Base-by-base conservation (phyloP, 192 early-diverging fungal genomes). In the Chytriomyces sp. region DNA sequence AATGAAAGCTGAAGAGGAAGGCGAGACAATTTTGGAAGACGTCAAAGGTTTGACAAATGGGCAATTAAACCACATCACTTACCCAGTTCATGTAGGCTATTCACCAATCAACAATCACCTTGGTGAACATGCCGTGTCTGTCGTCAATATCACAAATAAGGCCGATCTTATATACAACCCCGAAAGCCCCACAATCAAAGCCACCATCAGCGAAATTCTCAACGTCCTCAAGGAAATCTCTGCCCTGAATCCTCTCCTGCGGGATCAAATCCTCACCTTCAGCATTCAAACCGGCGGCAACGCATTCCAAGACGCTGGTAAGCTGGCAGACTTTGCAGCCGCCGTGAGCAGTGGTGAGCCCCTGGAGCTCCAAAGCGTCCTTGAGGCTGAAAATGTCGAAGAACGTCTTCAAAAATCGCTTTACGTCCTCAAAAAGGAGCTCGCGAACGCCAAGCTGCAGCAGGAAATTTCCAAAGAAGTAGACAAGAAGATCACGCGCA, bases 181-280 rank as follows among this genome's bases (percentile, higher is more conserved):
- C 55, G 94, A 93, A 78, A 92, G 92, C 73, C 86, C 90, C 53
- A 82, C 94, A 7, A 85, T 99, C 36, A 92, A 93, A 33, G 97
- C 97, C 28, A 91, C 92, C 33, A 95, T 94, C 31, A 92, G 91
- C 0, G 97, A 99, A 79, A 96, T 98, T 64, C 91, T 99, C 6
- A 92, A 93, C 2, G 94, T 96, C 8, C 91, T 99, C 74, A 95
- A 95, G 78, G 97, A 99, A 77, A 97, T 99, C 68, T 93, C 94
- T 5, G 85, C 90, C 6, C 77, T 96, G 75, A 99, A 98, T 76
- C 94, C 95, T 8, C 88, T 99, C 44, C 92, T 99, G 81, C 89
- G 97, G 34, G 97, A 99, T 81, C 97, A 99, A 82, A 99, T 99
- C 75, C 92, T 96, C 64, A 93, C 92, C 74, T 96, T 99, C 78